A percentile compares a stretch with the other conserved stretches of the same genome.
phyloP scores from a whole-genome alignment of 495 filamentous ascomycete genomes.

The Neurospora cerealis region DNA sequence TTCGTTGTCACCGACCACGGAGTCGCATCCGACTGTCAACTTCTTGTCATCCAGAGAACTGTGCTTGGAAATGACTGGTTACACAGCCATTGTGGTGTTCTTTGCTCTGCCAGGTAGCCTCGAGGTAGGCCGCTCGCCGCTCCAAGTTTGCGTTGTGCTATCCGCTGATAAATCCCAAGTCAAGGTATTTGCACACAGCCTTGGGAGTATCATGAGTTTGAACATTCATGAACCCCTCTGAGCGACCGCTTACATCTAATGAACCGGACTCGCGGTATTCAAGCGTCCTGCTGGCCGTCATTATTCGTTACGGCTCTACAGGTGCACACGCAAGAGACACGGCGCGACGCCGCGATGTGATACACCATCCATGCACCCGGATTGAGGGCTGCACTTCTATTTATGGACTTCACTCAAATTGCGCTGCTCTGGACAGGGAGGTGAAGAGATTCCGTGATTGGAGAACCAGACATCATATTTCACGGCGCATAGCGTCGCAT shows the following conservation, averaged over 20 bases:
- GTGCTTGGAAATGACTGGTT: background rate
- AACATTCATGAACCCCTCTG: background rate
- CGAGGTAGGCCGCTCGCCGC: background rate
- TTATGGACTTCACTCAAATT: slow-evolving; percentile 13
- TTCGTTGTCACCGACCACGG: background rate
- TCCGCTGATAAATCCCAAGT: background rate
- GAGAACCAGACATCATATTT: background rate
- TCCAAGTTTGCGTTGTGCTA: background rate
- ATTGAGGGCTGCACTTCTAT: slow-evolving; percentile 11
- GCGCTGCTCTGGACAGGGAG: background rate
- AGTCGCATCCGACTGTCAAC: background rate
- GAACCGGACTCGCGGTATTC: background rate
- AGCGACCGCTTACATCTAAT: background rate
- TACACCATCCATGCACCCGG: slow-evolving; percentile 8
- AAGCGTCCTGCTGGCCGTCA: background rate
- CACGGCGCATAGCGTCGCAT: slow-evolving; percentile 10
- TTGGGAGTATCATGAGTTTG: background rate
- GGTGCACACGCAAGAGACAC: slow-evolving; percentile 3
- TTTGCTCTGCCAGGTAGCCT: background rate
- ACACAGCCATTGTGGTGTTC: background rate
- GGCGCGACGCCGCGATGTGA: slow-evolving; percentile 7
- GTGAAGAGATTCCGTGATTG: slow-evolving; percentile 2
- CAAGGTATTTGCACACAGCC: background rate
- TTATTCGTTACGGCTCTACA: background rate
- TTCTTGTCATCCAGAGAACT: background rate